Evolutionary conservation across 2,329 filamentous ascomycete genomes (phyloP).

Genomic region (Exophiala xenobiotica): DNA sequence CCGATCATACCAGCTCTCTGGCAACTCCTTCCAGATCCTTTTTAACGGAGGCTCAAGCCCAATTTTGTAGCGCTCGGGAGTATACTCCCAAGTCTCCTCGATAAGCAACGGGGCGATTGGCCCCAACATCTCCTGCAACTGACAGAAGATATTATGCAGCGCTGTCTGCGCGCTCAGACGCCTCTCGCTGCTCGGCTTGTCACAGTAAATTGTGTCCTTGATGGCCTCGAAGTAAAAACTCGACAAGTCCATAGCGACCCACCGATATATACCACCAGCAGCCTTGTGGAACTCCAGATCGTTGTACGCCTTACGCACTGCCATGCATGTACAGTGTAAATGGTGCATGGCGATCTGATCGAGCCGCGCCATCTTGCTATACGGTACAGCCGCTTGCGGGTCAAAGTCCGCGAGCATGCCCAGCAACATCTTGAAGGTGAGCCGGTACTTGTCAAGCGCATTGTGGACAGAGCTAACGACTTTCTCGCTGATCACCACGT

Average conservation of each 20-base stretch:
- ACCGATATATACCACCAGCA: slow-evolving; percentile 70
- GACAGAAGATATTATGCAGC: slow-evolving; percentile 63
- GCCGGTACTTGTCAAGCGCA: slow-evolving; percentile 79
- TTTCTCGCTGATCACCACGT: slow-evolving; percentile 76
- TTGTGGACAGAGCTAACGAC: slow-evolving; percentile 75
- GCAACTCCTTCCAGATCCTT: slow-evolving; percentile 37
- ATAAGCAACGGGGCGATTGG: slow-evolving; percentile 81
- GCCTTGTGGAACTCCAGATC: slow-evolving; percentile 82
- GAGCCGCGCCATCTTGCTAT: slow-evolving; percentile 44
- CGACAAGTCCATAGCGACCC: slow-evolving; percentile 79
- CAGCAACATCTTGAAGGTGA: slow-evolving; percentile 85
- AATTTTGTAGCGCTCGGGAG: slow-evolving; percentile 63
- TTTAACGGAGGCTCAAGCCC: slow-evolving; percentile 47
- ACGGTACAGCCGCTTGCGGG: slow-evolving; percentile 40
- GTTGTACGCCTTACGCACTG: slow-evolving; percentile 65
- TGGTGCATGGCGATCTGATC: slow-evolving; percentile 79
- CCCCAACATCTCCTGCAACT: slow-evolving; percentile 74
- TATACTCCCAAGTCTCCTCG: slow-evolving; percentile 82
- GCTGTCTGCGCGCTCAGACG: slow-evolving; percentile 57
- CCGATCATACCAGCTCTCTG: slow-evolving; percentile 34
- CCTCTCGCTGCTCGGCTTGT: slow-evolving; percentile 64
- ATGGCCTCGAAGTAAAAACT: slow-evolving; percentile 91
- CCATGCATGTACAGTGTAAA: slow-evolving; percentile 62
- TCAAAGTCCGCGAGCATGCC: slow-evolving; percentile 66
- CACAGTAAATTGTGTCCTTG: slow-evolving; percentile 91